A percentile compares a stretch with the other conserved stretches of the same genome.
Evolutionary conservation across 2,329 filamentous ascomycete genomes (phyloP).

Genomic region (Ceratocystis smalleyi): DNA sequence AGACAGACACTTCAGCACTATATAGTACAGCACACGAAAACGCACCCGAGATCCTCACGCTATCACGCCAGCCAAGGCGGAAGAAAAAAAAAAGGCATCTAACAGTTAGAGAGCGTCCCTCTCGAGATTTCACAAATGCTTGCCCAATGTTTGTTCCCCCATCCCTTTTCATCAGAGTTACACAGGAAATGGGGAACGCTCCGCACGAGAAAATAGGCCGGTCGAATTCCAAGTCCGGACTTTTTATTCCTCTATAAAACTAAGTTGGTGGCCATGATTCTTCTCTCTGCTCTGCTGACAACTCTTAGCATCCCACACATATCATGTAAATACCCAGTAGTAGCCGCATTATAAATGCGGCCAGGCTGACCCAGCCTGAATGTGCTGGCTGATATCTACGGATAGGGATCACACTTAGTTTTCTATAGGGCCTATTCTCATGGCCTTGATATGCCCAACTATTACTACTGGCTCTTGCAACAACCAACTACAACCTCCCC

Average conservation of each 20-base stretch:
- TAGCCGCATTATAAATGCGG: background rate
- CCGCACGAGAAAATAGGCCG: background rate
- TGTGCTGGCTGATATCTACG: no score
- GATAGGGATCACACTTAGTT: no score
- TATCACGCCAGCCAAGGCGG: background rate
- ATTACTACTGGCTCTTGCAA: no score
- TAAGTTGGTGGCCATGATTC: background rate
- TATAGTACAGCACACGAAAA: background rate
- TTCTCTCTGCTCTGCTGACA: background rate
- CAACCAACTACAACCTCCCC: no score
- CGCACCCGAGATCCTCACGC: background rate
- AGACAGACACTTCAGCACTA: background rate
- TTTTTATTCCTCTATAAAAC: background rate
- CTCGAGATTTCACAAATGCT: background rate
- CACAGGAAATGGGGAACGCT: background rate
- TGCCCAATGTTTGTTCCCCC: background rate
- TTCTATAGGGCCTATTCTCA: no score
- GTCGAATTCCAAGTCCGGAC: background rate
- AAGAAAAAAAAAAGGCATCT: background rate
- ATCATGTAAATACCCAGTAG: background rate
- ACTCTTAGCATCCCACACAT: background rate
- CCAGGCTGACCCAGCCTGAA: background rate
- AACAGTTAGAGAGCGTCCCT: background rate
- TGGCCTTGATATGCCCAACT: no score
- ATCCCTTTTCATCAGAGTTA: background rate